Evolutionary conservation across 441 rosid species (phyloP).

Genomic region (Sinapis alba): DNA sequence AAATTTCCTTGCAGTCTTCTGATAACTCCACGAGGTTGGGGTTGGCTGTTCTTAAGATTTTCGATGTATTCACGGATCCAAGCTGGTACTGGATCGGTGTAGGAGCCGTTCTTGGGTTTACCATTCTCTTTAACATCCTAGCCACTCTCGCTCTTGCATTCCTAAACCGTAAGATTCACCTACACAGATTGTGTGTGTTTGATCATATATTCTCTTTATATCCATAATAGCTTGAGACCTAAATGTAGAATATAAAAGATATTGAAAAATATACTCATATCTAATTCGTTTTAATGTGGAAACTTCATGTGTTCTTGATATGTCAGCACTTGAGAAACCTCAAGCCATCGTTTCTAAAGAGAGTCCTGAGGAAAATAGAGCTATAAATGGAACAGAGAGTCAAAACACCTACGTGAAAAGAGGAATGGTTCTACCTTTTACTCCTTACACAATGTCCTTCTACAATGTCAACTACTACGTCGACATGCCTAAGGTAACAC

Average conservation of each 20-base stretch:
- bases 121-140: constrained; percentile 66
- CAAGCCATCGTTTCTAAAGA: constrained; percentile 77
- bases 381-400: constrained; percentile 32
- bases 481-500: constrained; percentile 87
- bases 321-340: constrained; percentile 64
- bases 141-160: constrained; percentile 67
- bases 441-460: constrained; percentile 88
- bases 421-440: constrained; percentile 96
- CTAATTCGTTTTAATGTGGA: not conserved
- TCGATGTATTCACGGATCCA: constrained; percentile 47
- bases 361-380: constrained; percentile 46
- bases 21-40: constrained; percentile 58
- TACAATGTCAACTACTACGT: constrained; percentile 75
- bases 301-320: constrained; percentile 12
- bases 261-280: not conserved
- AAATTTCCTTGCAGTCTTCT: constrained; percentile 52
- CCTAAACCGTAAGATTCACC: constrained; percentile 70
- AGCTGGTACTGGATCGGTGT: constrained; percentile 92
- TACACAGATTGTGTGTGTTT: not conserved
- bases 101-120: constrained; percentile 61
- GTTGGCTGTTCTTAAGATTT: constrained; percentile 57
- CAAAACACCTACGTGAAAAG: constrained; percentile 48
- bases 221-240: constrained; percentile 1
- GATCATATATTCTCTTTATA: not conserved
- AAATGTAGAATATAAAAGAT: not conserved